Evolutionary conservation across 2,329 filamentous ascomycete genomes (phyloP).

Genomic region (Colletotrichum sojae): DNA sequence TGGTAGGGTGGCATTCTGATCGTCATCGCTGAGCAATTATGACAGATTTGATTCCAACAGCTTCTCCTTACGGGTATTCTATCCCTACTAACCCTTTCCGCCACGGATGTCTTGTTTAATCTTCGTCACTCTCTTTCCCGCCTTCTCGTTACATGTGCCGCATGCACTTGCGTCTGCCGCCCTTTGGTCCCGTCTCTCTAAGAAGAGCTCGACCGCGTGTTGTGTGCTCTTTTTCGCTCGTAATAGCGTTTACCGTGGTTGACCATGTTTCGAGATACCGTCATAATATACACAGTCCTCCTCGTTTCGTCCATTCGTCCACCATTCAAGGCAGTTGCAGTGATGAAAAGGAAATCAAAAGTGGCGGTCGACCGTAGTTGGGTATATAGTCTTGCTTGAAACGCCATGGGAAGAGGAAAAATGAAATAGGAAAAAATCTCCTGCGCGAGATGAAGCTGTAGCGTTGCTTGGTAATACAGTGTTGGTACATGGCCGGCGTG

Average conservation of each 20-base stretch:
- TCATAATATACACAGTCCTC: conserved; percentile 29
- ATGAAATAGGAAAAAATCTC: conserved; percentile 15
- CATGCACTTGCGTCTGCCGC: neutral
- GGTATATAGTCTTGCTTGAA: conserved; percentile 37
- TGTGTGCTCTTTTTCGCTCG: conserved; percentile 3
- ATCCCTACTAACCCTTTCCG: conserved; percentile 1
- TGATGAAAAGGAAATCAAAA: conserved; percentile 1
- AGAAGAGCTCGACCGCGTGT: conserved; percentile 27
- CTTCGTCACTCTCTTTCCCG: neutral
- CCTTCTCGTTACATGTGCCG: neutral
- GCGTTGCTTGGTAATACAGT: conserved; percentile 10
- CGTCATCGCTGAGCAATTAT: neutral
- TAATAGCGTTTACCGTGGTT: conserved; percentile 12
- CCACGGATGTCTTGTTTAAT: conserved; percentile 1
- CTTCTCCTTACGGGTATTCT: conserved; percentile 9
- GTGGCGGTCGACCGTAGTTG: conserved; percentile 32
- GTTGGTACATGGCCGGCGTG: conserved; percentile 9
- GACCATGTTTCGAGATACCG: conserved; percentile 1
- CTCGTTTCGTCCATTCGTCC: conserved; percentile 11
- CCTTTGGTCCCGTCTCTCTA: conserved; percentile 21
- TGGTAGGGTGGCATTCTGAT: neutral
- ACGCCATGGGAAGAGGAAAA: conserved; percentile 14
- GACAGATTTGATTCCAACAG: conserved; percentile 4
- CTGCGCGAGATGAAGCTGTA: conserved; percentile 28
- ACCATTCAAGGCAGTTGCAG: conserved; percentile 14